These are phyloP conservation scores for Penicillium psychrofluorescens DNA, from an alignment of 495 filamentous ascomycete species.

Conservation along the genomic window DNA sequence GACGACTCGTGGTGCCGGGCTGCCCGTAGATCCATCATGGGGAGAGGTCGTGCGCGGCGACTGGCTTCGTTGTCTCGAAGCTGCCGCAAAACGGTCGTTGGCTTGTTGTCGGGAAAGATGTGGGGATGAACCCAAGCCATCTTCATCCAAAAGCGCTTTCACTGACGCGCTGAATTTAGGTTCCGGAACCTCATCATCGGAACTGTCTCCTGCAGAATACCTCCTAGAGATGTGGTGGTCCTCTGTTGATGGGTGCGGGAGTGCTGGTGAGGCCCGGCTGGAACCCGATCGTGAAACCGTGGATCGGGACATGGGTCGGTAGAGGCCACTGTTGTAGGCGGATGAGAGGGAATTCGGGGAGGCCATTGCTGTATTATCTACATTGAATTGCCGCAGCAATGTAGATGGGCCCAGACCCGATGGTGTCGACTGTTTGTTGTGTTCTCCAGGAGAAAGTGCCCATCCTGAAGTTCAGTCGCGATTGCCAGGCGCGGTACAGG, in stretches of 20 bases:
- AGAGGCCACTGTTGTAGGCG: slow-evolving; percentile 27
- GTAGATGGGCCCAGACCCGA: slow-evolving; percentile 13
- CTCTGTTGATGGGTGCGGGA: slow-evolving; percentile 17
- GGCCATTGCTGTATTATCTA: slow-evolving; percentile 27
- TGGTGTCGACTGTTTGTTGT: slow-evolving; percentile 23
- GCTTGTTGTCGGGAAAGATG: slow-evolving; percentile 9
- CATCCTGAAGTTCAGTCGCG: slow-evolving; percentile 17
- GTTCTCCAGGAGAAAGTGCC: slow-evolving; percentile 6
- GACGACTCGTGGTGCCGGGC: slow-evolving; percentile 47
- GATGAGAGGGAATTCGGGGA: slow-evolving; percentile 33
- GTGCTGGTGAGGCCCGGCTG: slow-evolving; percentile 32
- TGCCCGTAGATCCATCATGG: slow-evolving; percentile 32
- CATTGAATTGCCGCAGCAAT: slow-evolving; percentile 28
- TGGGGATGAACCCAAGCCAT: slow-evolving; percentile 48
- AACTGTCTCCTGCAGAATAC: slow-evolving; percentile 57
- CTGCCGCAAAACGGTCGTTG: slow-evolving; percentile 2
- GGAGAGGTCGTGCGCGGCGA: slow-evolving; percentile 34
- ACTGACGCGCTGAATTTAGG: slow-evolving; percentile 76
- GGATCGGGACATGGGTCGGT: slow-evolving; percentile 36
- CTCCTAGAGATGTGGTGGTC: slow-evolving; percentile 15
- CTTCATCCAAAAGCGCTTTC: slow-evolving; percentile 66
- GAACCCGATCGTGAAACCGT: slow-evolving; percentile 33
- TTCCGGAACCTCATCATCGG: slow-evolving; percentile 65
- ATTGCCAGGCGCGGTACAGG: slow-evolving; percentile 3
- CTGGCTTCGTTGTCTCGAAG: slow-evolving; percentile 27